Evolutionary conservation across 2,329 filamentous ascomycete genomes (phyloP).

Genomic region (Bertia moriformis): DNA sequence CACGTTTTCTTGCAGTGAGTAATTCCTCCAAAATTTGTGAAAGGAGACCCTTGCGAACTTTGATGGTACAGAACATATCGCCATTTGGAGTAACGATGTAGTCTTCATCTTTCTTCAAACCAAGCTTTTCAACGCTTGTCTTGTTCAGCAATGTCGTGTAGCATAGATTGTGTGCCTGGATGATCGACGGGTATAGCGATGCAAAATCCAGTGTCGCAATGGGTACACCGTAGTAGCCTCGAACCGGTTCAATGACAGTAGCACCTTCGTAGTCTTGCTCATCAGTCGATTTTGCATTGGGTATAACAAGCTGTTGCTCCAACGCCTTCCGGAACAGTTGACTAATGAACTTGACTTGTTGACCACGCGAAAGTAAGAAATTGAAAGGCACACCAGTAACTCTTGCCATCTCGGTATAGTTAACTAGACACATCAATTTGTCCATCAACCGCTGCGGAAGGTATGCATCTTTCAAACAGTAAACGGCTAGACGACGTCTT

Average conservation of each 20-base stretch:
- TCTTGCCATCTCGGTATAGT: constrained; percentile 98
- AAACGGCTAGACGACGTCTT: constrained; percentile 75
- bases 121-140: constrained; percentile 59
- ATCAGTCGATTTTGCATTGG: constrained; percentile 62
- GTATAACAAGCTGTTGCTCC: constrained; percentile 86
- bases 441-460: constrained; percentile 89
- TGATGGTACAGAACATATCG: constrained; percentile 78
- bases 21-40: constrained; percentile 93
- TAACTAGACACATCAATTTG: constrained; percentile 94
- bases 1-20: constrained; percentile 79
- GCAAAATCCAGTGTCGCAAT: constrained; percentile 97
- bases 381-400: constrained; percentile 98
- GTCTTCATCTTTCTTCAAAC: constrained; percentile 74
- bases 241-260: constrained; percentile 88
- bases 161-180: constrained; percentile 95
- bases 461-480: constrained; percentile 95
- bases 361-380: constrained; percentile 75
- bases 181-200: constrained; percentile 95
- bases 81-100: constrained; percentile 94
- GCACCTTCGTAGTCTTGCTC: constrained; percentile 87
- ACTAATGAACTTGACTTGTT: constrained; percentile 95
- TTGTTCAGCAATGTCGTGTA: constrained; percentile 88
- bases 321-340: constrained; percentile 90
- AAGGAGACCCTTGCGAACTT: constrained; percentile 79
- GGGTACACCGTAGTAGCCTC: constrained; percentile 87